Conservation (phyloP, 2,329 filamentous ascomycete genomes). For the Phaeosphaeriaceae sp. region DNA sequence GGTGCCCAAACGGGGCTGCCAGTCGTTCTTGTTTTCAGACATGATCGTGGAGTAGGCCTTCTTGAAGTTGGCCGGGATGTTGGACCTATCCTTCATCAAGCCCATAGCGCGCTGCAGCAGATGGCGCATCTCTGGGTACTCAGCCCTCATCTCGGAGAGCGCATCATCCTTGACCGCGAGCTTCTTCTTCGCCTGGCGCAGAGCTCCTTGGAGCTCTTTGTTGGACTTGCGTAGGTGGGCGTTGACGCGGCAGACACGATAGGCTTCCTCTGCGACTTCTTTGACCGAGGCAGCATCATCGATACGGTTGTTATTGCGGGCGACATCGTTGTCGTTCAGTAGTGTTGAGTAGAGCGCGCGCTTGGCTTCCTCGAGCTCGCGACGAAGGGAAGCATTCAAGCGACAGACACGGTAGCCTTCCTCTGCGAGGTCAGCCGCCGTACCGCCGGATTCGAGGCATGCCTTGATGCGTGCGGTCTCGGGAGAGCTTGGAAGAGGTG, state of each 20-base stretch:
- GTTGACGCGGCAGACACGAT: slow-evolving; percentile 9
- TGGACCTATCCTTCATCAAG: slow-evolving; percentile 3
- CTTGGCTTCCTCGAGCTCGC: background rate
- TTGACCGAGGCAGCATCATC: background rate
- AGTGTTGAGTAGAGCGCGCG: background rate
- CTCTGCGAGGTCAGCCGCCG: background rate
- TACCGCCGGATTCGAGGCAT: slow-evolving; percentile 1
- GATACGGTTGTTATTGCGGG: slow-evolving; percentile 3
- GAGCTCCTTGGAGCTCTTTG: background rate
- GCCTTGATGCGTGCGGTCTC: background rate
- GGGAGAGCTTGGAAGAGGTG: background rate
- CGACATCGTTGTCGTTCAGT: slow-evolving; percentile 3
- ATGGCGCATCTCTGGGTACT: slow-evolving; percentile 1
- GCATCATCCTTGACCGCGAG: slow-evolving; percentile 7
- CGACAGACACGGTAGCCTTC: slow-evolving; percentile 1
- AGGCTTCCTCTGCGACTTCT: slow-evolving; percentile 8
- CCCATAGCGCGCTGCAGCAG: slow-evolving; percentile 2
- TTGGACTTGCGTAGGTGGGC: slow-evolving; percentile 1
- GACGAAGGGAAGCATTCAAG: slow-evolving; percentile 1
- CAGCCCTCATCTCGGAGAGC: slow-evolving; percentile 4
- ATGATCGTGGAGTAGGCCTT: slow-evolving; percentile 3
- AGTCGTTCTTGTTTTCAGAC: background rate
- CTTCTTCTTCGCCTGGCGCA: slow-evolving; percentile 2
- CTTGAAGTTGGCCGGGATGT: slow-evolving; percentile 7
- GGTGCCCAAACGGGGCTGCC: slow-evolving; percentile 1